Evolutionary conservation across 1,284 basidiomycete species (phyloP), one percentile per base, ranked within the genome.

Genomic region (Wolfiporia cocos): DNA sequence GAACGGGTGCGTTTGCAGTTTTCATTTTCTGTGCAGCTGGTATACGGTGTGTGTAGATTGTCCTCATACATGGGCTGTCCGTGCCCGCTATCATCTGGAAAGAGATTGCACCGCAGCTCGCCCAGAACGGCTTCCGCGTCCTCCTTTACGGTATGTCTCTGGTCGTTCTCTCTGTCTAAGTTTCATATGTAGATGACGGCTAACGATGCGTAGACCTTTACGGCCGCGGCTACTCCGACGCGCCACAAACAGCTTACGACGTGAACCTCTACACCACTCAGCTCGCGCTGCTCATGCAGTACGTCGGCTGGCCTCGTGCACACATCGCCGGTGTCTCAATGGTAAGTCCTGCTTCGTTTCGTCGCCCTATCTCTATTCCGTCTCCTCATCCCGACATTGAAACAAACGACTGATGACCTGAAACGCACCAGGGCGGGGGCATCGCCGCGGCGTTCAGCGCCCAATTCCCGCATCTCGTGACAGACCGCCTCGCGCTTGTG

Each of bases 201-300:
- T n/a, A n/a, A n/a, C n/a, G n/a, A 20, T 24, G n/a, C 28, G 24
- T 46, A 86, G 86, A 89, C 63, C 66, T 89, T 12, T 88, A 86
- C 47, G 86, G 86, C 12, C 73, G 86, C 26, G 86, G 86, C 7
- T 89, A 88, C 59, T 84, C 83, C 1, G 86, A 86, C 49, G 84
- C 84, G 1, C 86, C 83, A 0, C 70, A 76, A 23, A 73, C 71
- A 5, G 73, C 70, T 2, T 86, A 89, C 57, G 72, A 83, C 49
- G 64, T 71, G 2, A 61, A 66, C 3, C 66, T 89, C 4, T 83
- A 84, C 59, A 77, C 77, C 0, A 81, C 77, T 0, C 85, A 89
- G 53, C 78, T 89, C n/a, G 86, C 86, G 0, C 69, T 88, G 1
- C 71, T 89, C 41, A 76, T 89, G 71, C 86, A 89, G 51, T 76